Conservation (phyloP, 345 rosid species). For the Limnanthes douglasii region DNA sequence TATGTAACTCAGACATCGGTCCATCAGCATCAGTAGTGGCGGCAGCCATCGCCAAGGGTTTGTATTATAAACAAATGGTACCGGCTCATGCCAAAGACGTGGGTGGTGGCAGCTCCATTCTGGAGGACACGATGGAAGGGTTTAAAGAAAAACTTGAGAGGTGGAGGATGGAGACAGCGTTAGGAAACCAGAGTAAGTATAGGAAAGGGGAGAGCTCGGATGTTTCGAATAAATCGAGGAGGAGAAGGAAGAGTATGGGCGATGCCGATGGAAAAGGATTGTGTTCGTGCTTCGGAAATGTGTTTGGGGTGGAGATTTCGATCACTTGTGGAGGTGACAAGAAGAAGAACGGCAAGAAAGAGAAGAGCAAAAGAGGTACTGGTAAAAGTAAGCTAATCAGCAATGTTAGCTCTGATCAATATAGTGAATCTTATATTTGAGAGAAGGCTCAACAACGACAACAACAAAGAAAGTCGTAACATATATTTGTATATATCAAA, state of each 20-base stretch:
- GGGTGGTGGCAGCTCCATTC: constrained; percentile 13
- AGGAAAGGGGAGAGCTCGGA: constrained; percentile 6
- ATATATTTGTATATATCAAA: too few species aligned
- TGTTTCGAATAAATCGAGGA: constrained; percentile 4
- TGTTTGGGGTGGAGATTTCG: constrained; percentile 45
- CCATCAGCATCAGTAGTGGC: constrained; percentile 73
- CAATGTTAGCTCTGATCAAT: too few species aligned
- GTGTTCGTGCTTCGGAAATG: constrained; percentile 50
- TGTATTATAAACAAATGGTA: too few species aligned
- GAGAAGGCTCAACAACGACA: too few species aligned
- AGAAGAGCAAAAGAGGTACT: constrained; percentile 8
- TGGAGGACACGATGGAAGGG: constrained; percentile 26
- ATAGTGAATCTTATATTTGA: too few species aligned
- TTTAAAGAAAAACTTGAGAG: constrained; percentile 1
- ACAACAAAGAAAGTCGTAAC: too few species aligned
- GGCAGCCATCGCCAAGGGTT: constrained; percentile 53
- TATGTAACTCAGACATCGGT: constrained; percentile 36
- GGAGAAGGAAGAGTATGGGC: too few species aligned
- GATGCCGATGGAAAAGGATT: constrained; percentile 7
- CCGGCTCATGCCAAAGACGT: constrained; percentile 5
- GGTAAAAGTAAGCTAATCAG: too few species aligned
- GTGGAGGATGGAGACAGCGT: not conserved
- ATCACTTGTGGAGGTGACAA: constrained; percentile 38
- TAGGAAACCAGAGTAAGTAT: not conserved
- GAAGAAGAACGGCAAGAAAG: constrained; percentile 10